Conservation (phyloP, 192 early-diverging fungal species). For the Rhizoclosmatium sp. region DNA sequence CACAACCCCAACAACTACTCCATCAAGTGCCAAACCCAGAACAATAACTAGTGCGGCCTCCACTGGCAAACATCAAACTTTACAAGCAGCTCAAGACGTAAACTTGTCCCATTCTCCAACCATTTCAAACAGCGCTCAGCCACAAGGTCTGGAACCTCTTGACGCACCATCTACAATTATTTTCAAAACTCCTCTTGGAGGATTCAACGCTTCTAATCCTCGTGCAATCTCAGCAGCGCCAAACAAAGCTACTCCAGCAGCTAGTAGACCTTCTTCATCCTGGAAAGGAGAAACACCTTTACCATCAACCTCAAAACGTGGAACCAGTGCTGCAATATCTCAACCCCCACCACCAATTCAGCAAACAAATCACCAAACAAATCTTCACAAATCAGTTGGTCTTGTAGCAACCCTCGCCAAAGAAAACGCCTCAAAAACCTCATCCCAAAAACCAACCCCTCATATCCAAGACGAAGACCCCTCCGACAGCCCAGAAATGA, state of each 20-base stretch:
- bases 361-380: background rate
- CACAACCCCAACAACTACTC: background rate
- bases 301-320: background rate
- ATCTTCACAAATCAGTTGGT: background rate
- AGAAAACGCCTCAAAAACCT: background rate
- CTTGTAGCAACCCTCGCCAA: background rate
- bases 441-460: background rate
- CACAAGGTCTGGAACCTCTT: background rate
- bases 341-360: background rate
- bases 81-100: no score
- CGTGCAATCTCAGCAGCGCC: slow-evolving; percentile 1
- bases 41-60: background rate
- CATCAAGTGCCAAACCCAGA: background rate
- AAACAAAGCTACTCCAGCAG: slow-evolving; percentile 1
- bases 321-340: background rate
- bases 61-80: no score
- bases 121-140: background rate
- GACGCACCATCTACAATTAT: slow-evolving; percentile 11
- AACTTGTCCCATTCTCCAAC: background rate
- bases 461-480: background rate
- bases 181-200: slow-evolving; percentile 33
- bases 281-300: background rate
- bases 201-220: slow-evolving; percentile 28
- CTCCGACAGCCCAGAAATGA: background rate
- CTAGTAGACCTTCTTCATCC: background rate